These are phyloP conservation scores for Geosmithia flava DNA, from an alignment of 2,329 filamentous ascomycete genomes.

Conservation along the genomic window DNA sequence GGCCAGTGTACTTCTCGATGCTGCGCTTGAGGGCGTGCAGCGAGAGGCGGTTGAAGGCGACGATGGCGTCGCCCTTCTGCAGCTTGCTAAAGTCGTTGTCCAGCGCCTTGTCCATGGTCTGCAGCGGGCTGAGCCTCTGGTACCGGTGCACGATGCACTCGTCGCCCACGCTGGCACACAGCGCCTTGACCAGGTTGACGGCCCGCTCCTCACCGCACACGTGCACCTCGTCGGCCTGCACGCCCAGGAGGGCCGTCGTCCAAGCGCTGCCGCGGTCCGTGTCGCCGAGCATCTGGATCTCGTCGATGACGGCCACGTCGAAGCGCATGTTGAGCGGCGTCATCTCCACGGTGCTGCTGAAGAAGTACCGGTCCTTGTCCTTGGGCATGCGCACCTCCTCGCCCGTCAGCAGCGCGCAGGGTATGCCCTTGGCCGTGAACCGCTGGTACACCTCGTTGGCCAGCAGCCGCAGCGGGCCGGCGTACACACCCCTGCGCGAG, in stretches of 20 bases:
- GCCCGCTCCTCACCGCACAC: constrained; percentile 83
- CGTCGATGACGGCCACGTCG: constrained; percentile 92
- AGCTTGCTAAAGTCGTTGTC: constrained; percentile 51
- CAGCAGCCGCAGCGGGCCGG: constrained; percentile 75
- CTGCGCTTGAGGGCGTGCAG: constrained; percentile 70
- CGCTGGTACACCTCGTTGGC: constrained; percentile 94
- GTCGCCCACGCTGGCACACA: constrained; percentile 74
- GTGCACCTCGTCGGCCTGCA: constrained; percentile 81
- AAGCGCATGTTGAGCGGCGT: constrained; percentile 40
- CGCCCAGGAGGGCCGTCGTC: constrained; percentile 80
- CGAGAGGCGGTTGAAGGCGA: constrained; percentile 70
- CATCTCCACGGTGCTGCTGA: constrained; percentile 93
- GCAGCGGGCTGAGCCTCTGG: constrained; percentile 66
- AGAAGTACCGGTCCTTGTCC: constrained; percentile 44
- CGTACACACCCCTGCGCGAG: constrained; percentile 70
- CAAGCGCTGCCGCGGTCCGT: constrained; percentile 78
- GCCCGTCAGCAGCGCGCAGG: constrained; percentile 76
- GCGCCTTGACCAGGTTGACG: constrained; percentile 62
- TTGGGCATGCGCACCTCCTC: constrained; percentile 71
- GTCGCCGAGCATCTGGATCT: constrained; percentile 95
- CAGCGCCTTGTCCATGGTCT: constrained; percentile 53
- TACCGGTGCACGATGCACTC: constrained; percentile 73
- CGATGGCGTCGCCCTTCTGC: constrained; percentile 80
- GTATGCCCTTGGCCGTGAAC: constrained; percentile 63
- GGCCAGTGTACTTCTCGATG: constrained; percentile 65